phyloP scores from a whole-genome alignment of 2,329 filamentous ascomycete genomes.

The Botrytis tulipae region DNA sequence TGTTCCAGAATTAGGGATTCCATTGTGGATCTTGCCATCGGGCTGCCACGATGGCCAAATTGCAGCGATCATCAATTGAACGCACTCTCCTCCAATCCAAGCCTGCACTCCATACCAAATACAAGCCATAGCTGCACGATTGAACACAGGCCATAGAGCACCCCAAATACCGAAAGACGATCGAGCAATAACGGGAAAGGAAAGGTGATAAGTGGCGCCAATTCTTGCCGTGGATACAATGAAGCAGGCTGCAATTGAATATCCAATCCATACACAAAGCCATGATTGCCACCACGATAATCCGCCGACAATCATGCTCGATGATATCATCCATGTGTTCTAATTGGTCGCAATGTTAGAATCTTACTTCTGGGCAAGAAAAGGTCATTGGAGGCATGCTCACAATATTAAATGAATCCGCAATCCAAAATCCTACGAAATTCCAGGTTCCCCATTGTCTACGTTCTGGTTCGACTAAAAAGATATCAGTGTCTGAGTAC shows the following conservation, averaged over 20 bases:
- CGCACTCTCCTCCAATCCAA: conserved; percentile 82
- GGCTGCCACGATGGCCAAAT: conserved; percentile 64
- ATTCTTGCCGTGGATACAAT: conserved; percentile 78
- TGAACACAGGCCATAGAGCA: conserved; percentile 83
- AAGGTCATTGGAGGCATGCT: conserved; percentile 30
- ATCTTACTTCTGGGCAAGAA: conserved; percentile 17
- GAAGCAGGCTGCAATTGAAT: conserved; percentile 73
- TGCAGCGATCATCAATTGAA: conserved; percentile 83
- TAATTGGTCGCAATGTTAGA: conserved; percentile 37
- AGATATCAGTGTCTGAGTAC: conserved; percentile 26
- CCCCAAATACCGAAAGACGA: conserved; percentile 89
- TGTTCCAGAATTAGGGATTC: conserved; percentile 67
- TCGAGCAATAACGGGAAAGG: conserved; percentile 77
- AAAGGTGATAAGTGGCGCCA: conserved; percentile 83
- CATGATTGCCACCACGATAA: conserved; percentile 91
- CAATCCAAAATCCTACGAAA: conserved; percentile 85
- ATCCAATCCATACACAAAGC: conserved; percentile 86
- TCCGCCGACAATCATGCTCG: conserved; percentile 71
- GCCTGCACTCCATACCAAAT: conserved; percentile 85
- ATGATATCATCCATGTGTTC: conserved; percentile 93
- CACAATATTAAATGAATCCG: conserved; percentile 78
- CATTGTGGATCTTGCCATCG: conserved; percentile 59
- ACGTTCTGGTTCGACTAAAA: conserved; percentile 68
- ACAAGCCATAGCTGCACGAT: conserved; percentile 77
- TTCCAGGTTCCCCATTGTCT: conserved; percentile 86